Percentiles rank a stretch among this genome's conserved stretches.
These are phyloP conservation scores for Eucalyptus virginea DNA, from an alignment of 345 rosid genomes.

Conservation along the genomic window DNA sequence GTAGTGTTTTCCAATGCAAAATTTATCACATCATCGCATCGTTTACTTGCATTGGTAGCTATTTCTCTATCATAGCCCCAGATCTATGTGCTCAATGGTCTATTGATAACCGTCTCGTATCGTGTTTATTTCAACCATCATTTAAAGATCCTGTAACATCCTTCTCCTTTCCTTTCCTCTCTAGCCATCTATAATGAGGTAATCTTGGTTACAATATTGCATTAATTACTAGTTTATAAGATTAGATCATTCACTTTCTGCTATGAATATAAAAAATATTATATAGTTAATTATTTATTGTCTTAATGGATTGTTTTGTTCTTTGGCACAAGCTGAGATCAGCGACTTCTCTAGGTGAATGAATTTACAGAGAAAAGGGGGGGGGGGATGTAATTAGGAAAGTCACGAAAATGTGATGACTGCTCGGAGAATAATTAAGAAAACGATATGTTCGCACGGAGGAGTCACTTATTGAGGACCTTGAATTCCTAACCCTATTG, in stretches of 20 bases:
- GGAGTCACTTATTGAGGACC: neutral
- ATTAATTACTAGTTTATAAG: neutral
- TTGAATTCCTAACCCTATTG: neutral
- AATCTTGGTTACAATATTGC: neutral
- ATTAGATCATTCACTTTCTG: neutral
- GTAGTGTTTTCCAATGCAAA: neutral
- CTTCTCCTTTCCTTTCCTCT: neutral
- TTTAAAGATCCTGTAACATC: neutral
- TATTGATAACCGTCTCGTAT: neutral
- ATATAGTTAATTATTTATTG: neutral
- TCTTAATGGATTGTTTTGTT: neutral
- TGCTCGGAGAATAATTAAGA: neutral
- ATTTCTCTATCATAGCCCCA: neutral
- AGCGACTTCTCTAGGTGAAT: neutral
- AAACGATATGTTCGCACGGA: neutral
- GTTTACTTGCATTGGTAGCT: neutral
- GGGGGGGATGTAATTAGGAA: neutral
- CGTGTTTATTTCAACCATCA: neutral
- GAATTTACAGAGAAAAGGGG: neutral
- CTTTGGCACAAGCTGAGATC: neutral
- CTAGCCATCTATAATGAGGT: neutral
- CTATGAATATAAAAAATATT: no score
- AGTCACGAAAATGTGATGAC: neutral
- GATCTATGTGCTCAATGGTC: neutral
- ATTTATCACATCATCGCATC: neutral